Base-by-base conservation (phyloP, 2,329 filamentous ascomycete species). In the Fusarium longipes region DNA sequence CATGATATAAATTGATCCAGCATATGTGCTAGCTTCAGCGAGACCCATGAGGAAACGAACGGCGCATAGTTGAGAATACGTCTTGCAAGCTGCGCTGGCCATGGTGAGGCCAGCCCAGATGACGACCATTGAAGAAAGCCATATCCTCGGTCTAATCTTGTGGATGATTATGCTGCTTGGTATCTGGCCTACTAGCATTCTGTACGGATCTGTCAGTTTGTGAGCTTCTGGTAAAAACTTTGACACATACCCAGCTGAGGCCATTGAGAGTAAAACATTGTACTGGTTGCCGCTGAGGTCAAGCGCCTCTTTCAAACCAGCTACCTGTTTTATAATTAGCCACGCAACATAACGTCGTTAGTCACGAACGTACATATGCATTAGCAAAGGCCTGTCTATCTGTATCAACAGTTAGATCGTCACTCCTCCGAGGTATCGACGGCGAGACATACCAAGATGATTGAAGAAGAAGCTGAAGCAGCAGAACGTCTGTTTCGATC, bases 101-200 rank as follows among this genome's bases (percentile, higher is more conserved):
- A 72, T 71, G 0, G 87, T 90, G 11, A 90, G 73, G 0, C 80
- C 79, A 2, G 83, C 87, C 89, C 88, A 90, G 43, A 84, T 64
- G 14, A 88, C 56, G 78, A 88, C 87, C 81, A 87, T 87, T 11
- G 79, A 70, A 0, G 87, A 87, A 67, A 87, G 87, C 78, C 86
- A 89, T 63, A 85, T 79, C 8, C 87, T 80, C 1, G 87, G 88
- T 25, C 82, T 82, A 51, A 90, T 73, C 65, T 89, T 87, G 71
- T 89, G 85, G 7, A 90, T 80, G 4, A 86, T 85, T 6, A 89
- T 72, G 59, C 86, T 86, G 42, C 82, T 83, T 0, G 86, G 86
- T 30, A 89, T 78, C 67, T 89, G 86, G 1, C 87, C 86, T 6
- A 88, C 73, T 14, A 80, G 70, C 65, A 80, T 79, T 3, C 74